Evolutionary conservation across 768 basidiomycete species (phyloP).

Genomic region (Boletellus ananiceps): DNA sequence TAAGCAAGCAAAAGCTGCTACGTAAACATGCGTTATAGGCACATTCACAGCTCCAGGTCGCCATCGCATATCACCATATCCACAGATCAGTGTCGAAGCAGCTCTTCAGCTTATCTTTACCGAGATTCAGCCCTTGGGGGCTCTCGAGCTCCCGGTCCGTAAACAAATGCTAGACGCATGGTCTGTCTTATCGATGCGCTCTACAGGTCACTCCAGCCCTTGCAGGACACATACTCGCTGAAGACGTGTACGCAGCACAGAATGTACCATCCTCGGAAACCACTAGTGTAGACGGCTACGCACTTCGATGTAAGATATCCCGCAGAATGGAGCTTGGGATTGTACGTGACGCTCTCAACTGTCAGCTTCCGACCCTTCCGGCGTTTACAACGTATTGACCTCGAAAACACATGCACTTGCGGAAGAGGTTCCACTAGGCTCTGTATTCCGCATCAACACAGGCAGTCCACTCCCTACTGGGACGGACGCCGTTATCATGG

Average conservation of each 20-base stretch:
- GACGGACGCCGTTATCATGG: slow-evolving; percentile 83
- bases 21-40: not conserved
- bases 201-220: slow-evolving; percentile 55
- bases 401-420: slow-evolving; percentile 37
- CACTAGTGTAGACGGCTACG: slow-evolving; percentile 89
- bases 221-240: slow-evolving; percentile 68
- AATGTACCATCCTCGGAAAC: slow-evolving; percentile 62
- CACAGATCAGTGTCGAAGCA: slow-evolving; percentile 59
- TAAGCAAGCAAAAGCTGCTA: slow-evolving; percentile 29
- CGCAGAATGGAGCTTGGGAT: not conserved
- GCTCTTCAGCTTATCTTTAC: slow-evolving; percentile 56
- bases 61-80: slow-evolving; percentile 74
- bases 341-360: not conserved
- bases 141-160: slow-evolving; percentile 42
- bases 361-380: slow-evolving; percentile 60
- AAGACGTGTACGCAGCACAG: slow-evolving; percentile 63
- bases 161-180: not conserved
- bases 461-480: slow-evolving; percentile 76
- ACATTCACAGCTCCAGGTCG: slow-evolving; percentile 54
- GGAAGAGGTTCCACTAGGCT: slow-evolving; percentile 39
- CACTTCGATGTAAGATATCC: slow-evolving; percentile 54
- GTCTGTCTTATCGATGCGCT: not conserved
- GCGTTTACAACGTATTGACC: slow-evolving; percentile 64
- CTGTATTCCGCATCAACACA: slow-evolving; percentile 71
- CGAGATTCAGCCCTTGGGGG: slow-evolving; percentile 41